Percentiles rank a stretch among this genome's conserved stretches.
phyloP scores from a whole-genome alignment of 148 eudicot genomes.

The Vaccinium myrtillus region DNA sequence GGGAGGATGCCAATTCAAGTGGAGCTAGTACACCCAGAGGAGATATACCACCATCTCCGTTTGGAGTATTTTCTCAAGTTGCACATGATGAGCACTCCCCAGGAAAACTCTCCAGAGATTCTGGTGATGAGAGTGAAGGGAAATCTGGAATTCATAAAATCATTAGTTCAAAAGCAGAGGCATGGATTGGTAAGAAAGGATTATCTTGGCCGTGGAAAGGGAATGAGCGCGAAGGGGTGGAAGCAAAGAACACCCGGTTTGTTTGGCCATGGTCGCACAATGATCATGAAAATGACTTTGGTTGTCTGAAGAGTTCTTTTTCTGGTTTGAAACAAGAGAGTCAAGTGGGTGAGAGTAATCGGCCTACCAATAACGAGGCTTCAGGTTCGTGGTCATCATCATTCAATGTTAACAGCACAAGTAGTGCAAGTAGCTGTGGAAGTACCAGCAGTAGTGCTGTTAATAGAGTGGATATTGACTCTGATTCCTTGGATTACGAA shows the following conservation, averaged over 20 bases:
- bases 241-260: conserved; percentile 50
- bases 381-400: conserved; percentile 82
- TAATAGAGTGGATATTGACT: conserved; percentile 70
- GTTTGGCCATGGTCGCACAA: conserved; percentile 64
- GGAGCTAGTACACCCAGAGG: conserved; percentile 85
- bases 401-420: conserved; percentile 70
- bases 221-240: conserved; percentile 55
- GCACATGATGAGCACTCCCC: conserved; percentile 35
- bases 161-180: conserved; percentile 81
- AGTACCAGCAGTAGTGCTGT: conserved; percentile 75
- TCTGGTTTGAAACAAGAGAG: conserved; percentile 44
- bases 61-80: conserved; percentile 50
- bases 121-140: conserved; percentile 58
- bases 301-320: conserved; percentile 17
- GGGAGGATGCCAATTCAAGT: conserved; percentile 81
- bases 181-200: conserved; percentile 80
- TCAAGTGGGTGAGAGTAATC: conserved; percentile 42
- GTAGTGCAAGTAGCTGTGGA: conserved; percentile 90
- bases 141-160: conserved; percentile 66
- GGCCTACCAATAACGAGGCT: conserved; percentile 55
- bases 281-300: conserved; percentile 57
- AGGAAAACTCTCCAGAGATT: conserved; percentile 46
- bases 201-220: conserved; percentile 87
- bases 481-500: conserved; percentile 83
- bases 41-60: conserved; percentile 51